Base-by-base conservation (phyloP, 257 asterid species). In the Primulina eburnea region DNA sequence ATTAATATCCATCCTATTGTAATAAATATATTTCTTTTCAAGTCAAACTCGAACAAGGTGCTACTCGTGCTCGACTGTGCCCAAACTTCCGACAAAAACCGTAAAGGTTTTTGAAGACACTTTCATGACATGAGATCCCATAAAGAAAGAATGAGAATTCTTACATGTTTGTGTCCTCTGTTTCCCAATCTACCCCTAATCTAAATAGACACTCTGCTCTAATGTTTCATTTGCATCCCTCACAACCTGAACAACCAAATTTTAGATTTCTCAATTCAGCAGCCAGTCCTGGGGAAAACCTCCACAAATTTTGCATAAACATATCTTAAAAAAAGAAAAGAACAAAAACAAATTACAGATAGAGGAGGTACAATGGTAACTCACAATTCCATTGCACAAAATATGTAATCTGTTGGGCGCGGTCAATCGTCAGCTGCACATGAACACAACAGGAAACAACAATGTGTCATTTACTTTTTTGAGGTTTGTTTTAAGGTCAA, bases 371-470 rank as follows among this genome's bases (percentile, higher is more conserved):
- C 12, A 62, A 28, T 47, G 70, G 78, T 74, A 0, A 29, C 77
- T n/a, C 12, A 60, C 66, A 28, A 53, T 56, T 18, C 55, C 81
- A 68, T 71, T 21, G 60, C 67, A 60, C 70, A 43, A 66, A 67
- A 60, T 30, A 33, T 68, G 71, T 67, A 57, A 26, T 53, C 66
- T 71, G 70, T 58, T 61, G 26, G 26, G 3, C 59, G 52, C 55
- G 21, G 59, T 33, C 33, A 75, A 58, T 67, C 81, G 66, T 77
- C 90, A 62, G 79, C 90, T 82, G 88, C 79, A 70, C 34, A 33
- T 18, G 43, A 18, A 29, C 71, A 78, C 28, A 24, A 57, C 47
- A 63, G 24, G 6, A 38, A 59, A 65, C 55, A 43, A 43, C 55
- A 43, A 9, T 43, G 55, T 28, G 30, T 43, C 55, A 43, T 4